Evolutionary conservation across 176 grass and related monocot genomes (phyloP).

Genomic region (Rhynchospora pubera): DNA sequence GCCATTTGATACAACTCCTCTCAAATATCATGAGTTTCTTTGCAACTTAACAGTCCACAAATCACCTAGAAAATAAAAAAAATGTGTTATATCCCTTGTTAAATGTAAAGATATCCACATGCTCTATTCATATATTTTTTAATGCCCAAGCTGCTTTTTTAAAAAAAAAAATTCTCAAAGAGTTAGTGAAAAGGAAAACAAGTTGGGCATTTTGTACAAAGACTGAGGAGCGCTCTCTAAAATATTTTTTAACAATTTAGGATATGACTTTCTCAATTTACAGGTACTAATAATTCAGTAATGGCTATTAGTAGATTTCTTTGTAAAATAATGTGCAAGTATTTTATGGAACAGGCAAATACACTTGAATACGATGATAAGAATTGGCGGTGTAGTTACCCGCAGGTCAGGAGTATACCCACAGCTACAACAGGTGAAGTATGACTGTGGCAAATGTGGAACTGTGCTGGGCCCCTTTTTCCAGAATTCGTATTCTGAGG

Average conservation of each 20-base stretch:
- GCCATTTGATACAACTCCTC: neutral
- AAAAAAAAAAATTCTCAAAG: too few species aligned
- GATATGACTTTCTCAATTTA: neutral
- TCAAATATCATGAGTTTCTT: too few species aligned
- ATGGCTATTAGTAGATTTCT: neutral
- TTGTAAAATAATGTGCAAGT: neutral
- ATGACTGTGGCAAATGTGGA: constrained; percentile 94
- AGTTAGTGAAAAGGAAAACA: neutral
- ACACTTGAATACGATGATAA: constrained; percentile 98
- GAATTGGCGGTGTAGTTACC: constrained; percentile 92
- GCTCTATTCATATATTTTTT: neutral
- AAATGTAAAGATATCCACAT: neutral
- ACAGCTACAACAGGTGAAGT: constrained; percentile 93
- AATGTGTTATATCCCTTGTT: too few species aligned
- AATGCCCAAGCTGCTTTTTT: neutral
- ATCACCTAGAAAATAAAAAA: too few species aligned
- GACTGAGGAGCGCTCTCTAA: neutral
- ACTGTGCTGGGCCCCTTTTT: constrained; percentile 89
- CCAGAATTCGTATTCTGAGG: constrained; percentile 93
- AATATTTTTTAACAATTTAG: neutral
- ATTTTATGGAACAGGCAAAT: constrained; percentile 58
- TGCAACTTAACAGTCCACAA: too few species aligned
- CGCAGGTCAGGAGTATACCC: constrained; percentile 88
- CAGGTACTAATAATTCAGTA: neutral
- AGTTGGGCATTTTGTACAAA: neutral